Conservation (phyloP, 2,329 filamentous ascomycete species). For the Lomentospora prolificans region DNA sequence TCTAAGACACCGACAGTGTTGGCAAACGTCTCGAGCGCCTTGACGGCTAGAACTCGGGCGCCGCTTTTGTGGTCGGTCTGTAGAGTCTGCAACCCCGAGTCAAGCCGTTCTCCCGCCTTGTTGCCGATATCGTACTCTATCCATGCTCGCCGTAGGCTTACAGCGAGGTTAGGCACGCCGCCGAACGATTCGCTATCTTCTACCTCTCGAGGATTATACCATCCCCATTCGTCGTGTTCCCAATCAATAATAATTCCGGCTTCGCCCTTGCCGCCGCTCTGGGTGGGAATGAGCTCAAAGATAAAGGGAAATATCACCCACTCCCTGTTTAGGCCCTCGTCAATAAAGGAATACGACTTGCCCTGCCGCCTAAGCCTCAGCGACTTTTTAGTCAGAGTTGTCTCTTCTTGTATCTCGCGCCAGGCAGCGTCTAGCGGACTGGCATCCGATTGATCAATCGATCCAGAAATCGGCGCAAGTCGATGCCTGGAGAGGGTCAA, state of each 20-base stretch:
- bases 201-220: constrained; percentile 44
- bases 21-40: constrained; percentile 39
- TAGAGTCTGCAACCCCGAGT: constrained; percentile 36
- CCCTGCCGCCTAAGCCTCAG: constrained; percentile 45
- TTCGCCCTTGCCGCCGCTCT: constrained; percentile 25
- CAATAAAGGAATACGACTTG: constrained; percentile 47
- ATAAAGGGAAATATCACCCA: constrained; percentile 57
- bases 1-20: constrained; percentile 30
- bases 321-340: constrained; percentile 40
- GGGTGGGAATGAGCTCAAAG: constrained; percentile 35
- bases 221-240: constrained; percentile 51
- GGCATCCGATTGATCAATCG: constrained; percentile 42
- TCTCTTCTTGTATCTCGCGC: constrained; percentile 55
- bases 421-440: constrained; percentile 46
- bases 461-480: constrained; percentile 53
- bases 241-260: constrained; percentile 45
- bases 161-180: constrained; percentile 46
- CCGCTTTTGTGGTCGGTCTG: constrained; percentile 48
- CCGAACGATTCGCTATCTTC: constrained; percentile 33
- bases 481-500: constrained; percentile 30
- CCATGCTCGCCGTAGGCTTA: constrained; percentile 50
- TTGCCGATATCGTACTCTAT: constrained; percentile 42
- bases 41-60: constrained; percentile 45
- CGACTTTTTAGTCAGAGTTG: constrained; percentile 35
- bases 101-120: constrained; percentile 33